Base-by-base conservation (phyloP, 179 eudicot species). In the Spinacia oleracea region DNA sequence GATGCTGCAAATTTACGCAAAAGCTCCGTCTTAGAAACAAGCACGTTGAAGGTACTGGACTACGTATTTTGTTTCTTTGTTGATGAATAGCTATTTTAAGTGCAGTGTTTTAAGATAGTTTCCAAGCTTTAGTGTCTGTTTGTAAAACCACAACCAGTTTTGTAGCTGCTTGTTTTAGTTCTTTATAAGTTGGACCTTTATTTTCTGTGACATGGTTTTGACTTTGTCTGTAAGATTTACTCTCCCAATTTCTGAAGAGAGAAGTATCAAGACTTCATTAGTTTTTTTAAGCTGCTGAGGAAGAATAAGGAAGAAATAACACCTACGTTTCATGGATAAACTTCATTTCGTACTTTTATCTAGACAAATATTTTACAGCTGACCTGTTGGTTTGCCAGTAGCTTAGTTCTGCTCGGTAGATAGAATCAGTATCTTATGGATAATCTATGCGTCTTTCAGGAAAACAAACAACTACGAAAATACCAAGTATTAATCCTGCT, bases 21-120 rank as follows among this genome's bases (percentile, higher is more conserved):
- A 80, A 82, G 62, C 38, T 79, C 88, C 14, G 38, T 78, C 62
- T 67, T 79, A 10, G 74, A 65, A 55, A 80, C 81, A 32, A 82
- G 77, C 72, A 73, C 71, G 20, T 29, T n/a, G 18, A 78, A 87
- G 96, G 96, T 91, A 90, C n/a, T 51, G 34, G 64, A 62, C 42
- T 79, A 51, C 38, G 9, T 68, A 29, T 10, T 60, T 51, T 72
- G 32, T 29, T 38, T 56, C 55, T 35, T 35, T 38, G 11, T 74
- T 23, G 27, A 23, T 64, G 6, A 23, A 25, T 31, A 11, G 68
- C 21, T 71, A 29, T 71, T n/a, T 29, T 5, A 9, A 35, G 40
- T 38, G 40, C 40, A 38, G 40, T 38, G 40, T 38, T 38, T 38
- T 38, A 40, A 43, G 51, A 25, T 70, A 43, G 74, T 21, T 31